Base-by-base conservation (phyloP, 129 eudicot genomes). In the Ambrosia trifida region DNA sequence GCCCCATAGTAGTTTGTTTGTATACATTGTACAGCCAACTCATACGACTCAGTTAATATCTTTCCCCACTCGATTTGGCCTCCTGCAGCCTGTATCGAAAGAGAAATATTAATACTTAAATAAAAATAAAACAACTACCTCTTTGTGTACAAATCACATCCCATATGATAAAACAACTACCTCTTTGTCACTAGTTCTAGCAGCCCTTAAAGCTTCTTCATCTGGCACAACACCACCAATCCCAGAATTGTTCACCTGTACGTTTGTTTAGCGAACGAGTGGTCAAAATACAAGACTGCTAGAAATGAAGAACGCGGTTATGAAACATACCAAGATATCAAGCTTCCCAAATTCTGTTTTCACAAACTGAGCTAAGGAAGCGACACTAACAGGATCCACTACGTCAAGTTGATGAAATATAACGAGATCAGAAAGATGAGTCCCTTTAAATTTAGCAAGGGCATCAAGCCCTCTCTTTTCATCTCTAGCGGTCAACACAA, bases 231-330 rank as follows among this genome's bases (percentile, higher is more conserved):
- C 66, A 74, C 91, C 91, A 67, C 32, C 38, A 11, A 85, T 70
- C 67, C 85, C 96, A n/a, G 91, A 81, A 78, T 85, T 85, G 64
- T 88, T 88, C 44, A 88, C 82, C 91, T 88, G 71, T 40, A 32
- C 38, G 40, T 28, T 36, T 3, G 49, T 50, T 11, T 10, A 30
- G 31, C 28, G 41, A 45, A 19, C 8, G 18, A 31, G 19, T 32
- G 65, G 43, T 59, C 18, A 59, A 31, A 31, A 59, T 14, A 13
- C 43, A 59, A 59, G 65, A 59, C 31, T 58, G 14, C 32, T 72
- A 41, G 51, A 33, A 16, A 10, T 41, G 13, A 74, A 54, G 43
- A 64, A 4, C 14, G 14, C 14, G 70, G 28, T 24, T 19, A 3
- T 12, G 24, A 72, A 74, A 43, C 41, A 59, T 79, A 87, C 95